These are phyloP conservation scores for Nemania diffusa DNA, from an alignment of 2,329 filamentous ascomycete genomes.

Conservation along the genomic window DNA sequence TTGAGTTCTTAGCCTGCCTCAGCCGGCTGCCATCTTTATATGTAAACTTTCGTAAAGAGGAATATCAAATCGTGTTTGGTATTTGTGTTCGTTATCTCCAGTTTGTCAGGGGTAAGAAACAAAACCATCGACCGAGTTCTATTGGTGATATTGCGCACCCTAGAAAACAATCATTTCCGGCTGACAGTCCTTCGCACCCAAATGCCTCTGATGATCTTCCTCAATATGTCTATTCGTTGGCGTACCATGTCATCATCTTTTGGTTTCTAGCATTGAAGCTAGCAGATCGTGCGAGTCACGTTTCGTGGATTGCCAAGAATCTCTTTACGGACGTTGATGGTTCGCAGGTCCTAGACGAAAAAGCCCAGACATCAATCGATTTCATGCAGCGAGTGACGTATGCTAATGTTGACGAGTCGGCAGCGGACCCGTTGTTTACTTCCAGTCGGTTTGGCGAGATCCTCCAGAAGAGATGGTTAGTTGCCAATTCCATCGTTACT, in stretches of 20 bases:
- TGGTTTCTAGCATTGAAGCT: conserved; percentile 95
- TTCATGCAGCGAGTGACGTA: conserved; percentile 92
- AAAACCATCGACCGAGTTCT: conserved; percentile 58
- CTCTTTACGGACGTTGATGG: conserved; percentile 83
- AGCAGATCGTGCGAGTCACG: conserved; percentile 82
- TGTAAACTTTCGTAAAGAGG: conserved; percentile 88
- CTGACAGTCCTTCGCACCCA: conserved; percentile 46
- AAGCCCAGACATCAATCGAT: conserved; percentile 92
- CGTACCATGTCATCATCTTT: conserved; percentile 94
- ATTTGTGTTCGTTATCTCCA: conserved; percentile 95
- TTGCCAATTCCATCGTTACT: conserved; percentile 78
- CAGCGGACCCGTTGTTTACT: conserved; percentile 72
- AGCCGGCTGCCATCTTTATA: conserved; percentile 86
- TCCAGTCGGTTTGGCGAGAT: conserved; percentile 72
- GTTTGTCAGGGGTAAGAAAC: conserved; percentile 78
- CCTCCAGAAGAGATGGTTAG: conserved; percentile 74
- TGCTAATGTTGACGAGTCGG: conserved; percentile 84
- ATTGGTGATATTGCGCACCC: conserved; percentile 55
- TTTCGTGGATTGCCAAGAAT: conserved; percentile 89
- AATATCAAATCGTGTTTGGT: conserved; percentile 93
- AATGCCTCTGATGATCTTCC: conserved; percentile 77
- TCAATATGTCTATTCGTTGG: conserved; percentile 92
- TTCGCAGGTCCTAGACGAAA: conserved; percentile 83
- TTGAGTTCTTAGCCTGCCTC: conserved; percentile 93
- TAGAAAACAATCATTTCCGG: conserved; percentile 35